Conservation (phyloP, 2,329 filamentous ascomycete genomes). For the Drechslerella dactyloides region DNA sequence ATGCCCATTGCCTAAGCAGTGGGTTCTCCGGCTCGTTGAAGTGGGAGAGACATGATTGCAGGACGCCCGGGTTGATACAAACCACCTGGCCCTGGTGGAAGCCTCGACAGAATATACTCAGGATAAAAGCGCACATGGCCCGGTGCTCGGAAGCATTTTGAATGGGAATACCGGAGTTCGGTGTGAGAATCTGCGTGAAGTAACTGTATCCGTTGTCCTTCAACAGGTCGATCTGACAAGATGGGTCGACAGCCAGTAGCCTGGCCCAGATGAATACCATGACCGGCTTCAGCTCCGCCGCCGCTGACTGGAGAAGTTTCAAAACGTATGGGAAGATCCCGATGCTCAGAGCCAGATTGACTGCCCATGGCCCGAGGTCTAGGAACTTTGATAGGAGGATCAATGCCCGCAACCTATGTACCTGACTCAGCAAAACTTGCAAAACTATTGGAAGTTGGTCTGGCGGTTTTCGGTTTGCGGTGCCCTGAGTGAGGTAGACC, state of each 20-base stretch:
- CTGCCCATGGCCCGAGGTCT: constrained; percentile 95
- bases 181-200: constrained; percentile 90
- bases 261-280: constrained; percentile 99
- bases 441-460: constrained; percentile 96
- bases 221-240: constrained; percentile 88
- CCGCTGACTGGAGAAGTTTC: constrained; percentile 92
- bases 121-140: constrained; percentile 98
- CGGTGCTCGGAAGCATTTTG: constrained; percentile 91
- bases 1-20: constrained; percentile 91
- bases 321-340: constrained; percentile 99
- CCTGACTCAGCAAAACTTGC: constrained; percentile 93
- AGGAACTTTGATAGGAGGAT: constrained; percentile 92
- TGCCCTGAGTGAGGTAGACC: constrained; percentile 85
- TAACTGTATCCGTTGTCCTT: constrained; percentile 98
- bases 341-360: constrained; percentile 96
- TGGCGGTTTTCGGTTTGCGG: constrained; percentile 82
- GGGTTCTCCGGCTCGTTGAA: constrained; percentile 85
- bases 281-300: constrained; percentile 90
- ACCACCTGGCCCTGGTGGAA: constrained; percentile 91
- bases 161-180: constrained; percentile 80
- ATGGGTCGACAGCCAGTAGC: constrained; percentile 91
- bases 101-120: constrained; percentile 94
- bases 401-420: constrained; percentile 86
- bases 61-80: constrained; percentile 87
- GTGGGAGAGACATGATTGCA: constrained; percentile 84